A percentile compares a stretch with the other conserved stretches of the same genome.
phyloP scores from a whole-genome alignment of 768 basidiomycete genomes.

The Plicaturopsis crispa region DNA sequence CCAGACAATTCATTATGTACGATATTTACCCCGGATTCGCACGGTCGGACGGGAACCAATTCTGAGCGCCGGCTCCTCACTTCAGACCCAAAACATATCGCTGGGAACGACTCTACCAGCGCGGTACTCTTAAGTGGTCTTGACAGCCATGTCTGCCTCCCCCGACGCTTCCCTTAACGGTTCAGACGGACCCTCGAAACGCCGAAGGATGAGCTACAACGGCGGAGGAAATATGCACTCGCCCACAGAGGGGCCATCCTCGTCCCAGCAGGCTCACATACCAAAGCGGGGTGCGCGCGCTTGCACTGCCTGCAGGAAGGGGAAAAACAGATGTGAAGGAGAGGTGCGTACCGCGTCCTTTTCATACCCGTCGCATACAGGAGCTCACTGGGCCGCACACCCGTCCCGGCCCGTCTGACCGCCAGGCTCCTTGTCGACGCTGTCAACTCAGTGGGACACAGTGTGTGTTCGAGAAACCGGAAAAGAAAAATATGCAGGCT shows the following conservation, averaged over 20 bases:
- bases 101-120: too few species aligned
- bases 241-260: slow-evolving; percentile 21
- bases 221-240: slow-evolving; percentile 28
- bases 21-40: too few species aligned
- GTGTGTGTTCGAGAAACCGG: slow-evolving; percentile 88
- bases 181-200: slow-evolving; percentile 49
- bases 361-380: slow-evolving; percentile 33
- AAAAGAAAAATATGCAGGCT: slow-evolving; percentile 67
- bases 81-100: too few species aligned
- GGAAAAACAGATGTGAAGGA: slow-evolving; percentile 91
- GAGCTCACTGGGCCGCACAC: slow-evolving; percentile 58
- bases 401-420: slow-evolving; percentile 55
- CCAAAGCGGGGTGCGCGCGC: slow-evolving; percentile 87
- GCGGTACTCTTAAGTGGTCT: too few species aligned
- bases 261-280: slow-evolving; percentile 47
- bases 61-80: too few species aligned
- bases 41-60: too few species aligned
- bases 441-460: slow-evolving; percentile 76
- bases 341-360: slow-evolving; percentile 51
- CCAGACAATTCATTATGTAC: too few species aligned
- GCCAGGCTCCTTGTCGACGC: slow-evolving; percentile 82
- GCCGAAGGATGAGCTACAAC: slow-evolving; percentile 48
- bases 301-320: slow-evolving; percentile 84
- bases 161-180: too few species aligned
- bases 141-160: too few species aligned